phyloP scores from a whole-genome alignment of 2,329 filamentous ascomycete species.

The Curvularia lunata region DNA sequence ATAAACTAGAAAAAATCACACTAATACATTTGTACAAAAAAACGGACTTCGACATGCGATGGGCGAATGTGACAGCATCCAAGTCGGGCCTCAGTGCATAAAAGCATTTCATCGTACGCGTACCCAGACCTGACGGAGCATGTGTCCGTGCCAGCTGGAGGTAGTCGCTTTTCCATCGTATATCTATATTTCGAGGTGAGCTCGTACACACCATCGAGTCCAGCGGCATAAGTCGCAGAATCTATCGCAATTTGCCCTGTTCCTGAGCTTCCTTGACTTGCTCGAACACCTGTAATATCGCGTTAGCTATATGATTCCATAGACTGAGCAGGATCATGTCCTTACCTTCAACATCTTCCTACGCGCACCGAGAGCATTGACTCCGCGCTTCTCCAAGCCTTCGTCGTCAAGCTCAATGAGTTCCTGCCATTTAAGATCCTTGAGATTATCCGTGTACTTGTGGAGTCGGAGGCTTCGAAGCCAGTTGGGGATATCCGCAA shows the following conservation, averaged over 20 bases:
- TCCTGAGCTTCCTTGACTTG: slow-evolving; percentile 75
- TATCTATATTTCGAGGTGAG: slow-evolving; percentile 25
- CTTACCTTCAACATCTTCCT: slow-evolving; percentile 96
- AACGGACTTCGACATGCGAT: slow-evolving; percentile 13
- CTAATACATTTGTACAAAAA: slow-evolving; percentile 11
- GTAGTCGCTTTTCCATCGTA: slow-evolving; percentile 30
- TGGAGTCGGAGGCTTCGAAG: slow-evolving; percentile 91
- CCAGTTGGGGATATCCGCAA: slow-evolving; percentile 97
- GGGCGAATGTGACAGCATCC: slow-evolving; percentile 18
- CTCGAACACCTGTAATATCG: slow-evolving; percentile 77
- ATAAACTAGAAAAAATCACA: slow-evolving; percentile 17
- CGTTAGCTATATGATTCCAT: slow-evolving; percentile 37
- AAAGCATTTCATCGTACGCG: slow-evolving; percentile 29
- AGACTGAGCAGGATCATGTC: background rate
- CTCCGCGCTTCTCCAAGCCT: slow-evolving; percentile 87
- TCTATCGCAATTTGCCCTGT: slow-evolving; percentile 50
- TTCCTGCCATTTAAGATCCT: slow-evolving; percentile 96
- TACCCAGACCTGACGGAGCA: slow-evolving; percentile 34
- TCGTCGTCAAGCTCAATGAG: slow-evolving; percentile 91
- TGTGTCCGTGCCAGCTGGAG: slow-evolving; percentile 33
- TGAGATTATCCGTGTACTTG: slow-evolving; percentile 98
- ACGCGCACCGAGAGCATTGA: slow-evolving; percentile 91
- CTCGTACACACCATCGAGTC: slow-evolving; percentile 2
- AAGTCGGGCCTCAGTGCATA: slow-evolving; percentile 14
- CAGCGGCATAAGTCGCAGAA: slow-evolving; percentile 15